These are phyloP conservation scores for Lentinus polychrous DNA, from an alignment of 1,284 basidiomycete species.

Conservation along the genomic window DNA sequence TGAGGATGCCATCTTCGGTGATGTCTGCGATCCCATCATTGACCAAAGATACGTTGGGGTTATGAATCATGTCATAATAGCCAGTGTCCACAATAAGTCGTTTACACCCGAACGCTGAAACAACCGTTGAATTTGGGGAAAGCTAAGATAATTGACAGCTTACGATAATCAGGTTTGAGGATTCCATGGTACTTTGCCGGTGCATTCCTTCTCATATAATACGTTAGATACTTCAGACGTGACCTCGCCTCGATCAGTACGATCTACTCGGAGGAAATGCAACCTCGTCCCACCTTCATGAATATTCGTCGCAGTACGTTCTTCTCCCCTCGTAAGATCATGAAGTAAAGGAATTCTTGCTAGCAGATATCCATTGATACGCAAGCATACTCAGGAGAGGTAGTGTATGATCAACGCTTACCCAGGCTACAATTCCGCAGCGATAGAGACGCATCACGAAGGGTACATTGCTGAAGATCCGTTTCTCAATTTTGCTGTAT, in stretches of 20 bases:
- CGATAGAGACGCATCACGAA: constrained; percentile 28
- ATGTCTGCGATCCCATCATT: constrained; percentile 32
- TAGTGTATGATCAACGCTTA: too few relatives aligned
- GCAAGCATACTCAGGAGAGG: too few relatives aligned
- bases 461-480: constrained; percentile 34
- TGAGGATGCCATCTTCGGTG: constrained; percentile 30
- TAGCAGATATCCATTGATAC: neutral
- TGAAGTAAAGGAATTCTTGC: constrained; percentile 2
- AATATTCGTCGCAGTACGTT: neutral
- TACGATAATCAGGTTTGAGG: constrained; percentile 40
- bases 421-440: neutral
- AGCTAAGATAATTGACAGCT: constrained; percentile 11
- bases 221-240: constrained; percentile 19
- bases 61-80: constrained; percentile 32
- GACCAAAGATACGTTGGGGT: constrained; percentile 35
- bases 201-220: constrained; percentile 29
- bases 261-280: too few relatives aligned
- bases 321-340: neutral
- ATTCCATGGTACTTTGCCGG: constrained; percentile 34
- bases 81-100: constrained; percentile 30
- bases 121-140: neutral
- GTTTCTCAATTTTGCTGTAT: constrained; percentile 27
- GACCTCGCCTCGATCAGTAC: too few relatives aligned
- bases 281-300: neutral
- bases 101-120: constrained; percentile 32